A percentile compares a stretch with the other conserved stretches of the same genome.
Conservation (phyloP, 1,284 basidiomycete species). For the Exobasidium cylindrosporum region DNA sequence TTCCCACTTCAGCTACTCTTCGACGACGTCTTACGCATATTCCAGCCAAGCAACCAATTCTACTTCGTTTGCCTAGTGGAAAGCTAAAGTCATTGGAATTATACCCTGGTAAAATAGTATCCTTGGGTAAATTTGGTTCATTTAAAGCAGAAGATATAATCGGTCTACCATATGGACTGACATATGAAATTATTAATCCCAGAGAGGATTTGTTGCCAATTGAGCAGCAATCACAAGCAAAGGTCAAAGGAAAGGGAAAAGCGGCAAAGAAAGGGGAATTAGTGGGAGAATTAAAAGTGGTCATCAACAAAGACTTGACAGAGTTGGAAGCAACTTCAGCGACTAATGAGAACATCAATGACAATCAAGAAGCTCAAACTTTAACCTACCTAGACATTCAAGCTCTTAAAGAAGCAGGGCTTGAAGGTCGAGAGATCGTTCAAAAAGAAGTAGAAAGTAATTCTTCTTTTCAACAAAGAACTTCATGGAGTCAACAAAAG, state of each 20-base stretch:
- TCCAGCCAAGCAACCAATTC: conserved; percentile 25
- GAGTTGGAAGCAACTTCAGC: conserved; percentile 42
- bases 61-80: conserved; percentile 45
- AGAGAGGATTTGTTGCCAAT: not conserved
- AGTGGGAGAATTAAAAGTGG: conserved; percentile 11
- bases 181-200: conserved; percentile 43
- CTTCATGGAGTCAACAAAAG: conserved; percentile 50
- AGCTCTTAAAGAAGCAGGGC: conserved; percentile 48
- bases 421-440: conserved; percentile 48
- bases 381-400: conserved; percentile 53
- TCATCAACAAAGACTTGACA: conserved; percentile 9
- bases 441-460: conserved; percentile 41
- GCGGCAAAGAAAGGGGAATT: not conserved
- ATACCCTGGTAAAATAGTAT: conserved; percentile 38
- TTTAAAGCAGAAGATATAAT: conserved; percentile 51
- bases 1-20: conserved; percentile 1
- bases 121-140: conserved; percentile 53
- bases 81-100: conserved; percentile 44
- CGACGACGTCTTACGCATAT: conserved; percentile 29
- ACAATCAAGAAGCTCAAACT: conserved; percentile 45
- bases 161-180: conserved; percentile 51
- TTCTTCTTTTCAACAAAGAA: conserved; percentile 42
- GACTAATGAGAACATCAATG: conserved; percentile 55
- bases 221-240: not conserved
- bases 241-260: conserved; percentile 8